These are phyloP conservation scores for Jaapia argillacea DNA, from an alignment of 768 basidiomycete species.

Conservation along the genomic window DNA sequence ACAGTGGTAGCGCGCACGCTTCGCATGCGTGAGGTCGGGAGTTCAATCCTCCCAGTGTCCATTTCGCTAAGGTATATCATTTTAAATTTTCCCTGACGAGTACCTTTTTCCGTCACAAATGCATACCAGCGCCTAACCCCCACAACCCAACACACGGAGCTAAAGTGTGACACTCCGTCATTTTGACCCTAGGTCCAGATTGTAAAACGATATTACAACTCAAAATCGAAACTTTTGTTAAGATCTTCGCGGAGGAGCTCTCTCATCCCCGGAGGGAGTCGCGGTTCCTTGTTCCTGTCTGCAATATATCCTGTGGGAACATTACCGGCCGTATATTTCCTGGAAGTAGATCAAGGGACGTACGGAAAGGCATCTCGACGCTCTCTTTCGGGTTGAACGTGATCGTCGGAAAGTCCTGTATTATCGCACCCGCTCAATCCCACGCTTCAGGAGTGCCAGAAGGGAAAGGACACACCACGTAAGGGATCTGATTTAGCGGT, in stretches of 20 bases:
- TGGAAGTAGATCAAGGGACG: conserved; percentile 19
- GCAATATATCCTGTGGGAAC: conserved; percentile 31
- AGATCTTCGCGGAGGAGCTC: conserved; percentile 79
- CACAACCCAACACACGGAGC: background rate
- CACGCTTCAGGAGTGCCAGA: background rate
- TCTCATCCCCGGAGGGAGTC: conserved; percentile 85
- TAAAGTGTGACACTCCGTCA: background rate
- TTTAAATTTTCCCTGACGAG: background rate
- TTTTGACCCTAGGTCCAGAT: background rate
- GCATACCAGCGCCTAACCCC: background rate
- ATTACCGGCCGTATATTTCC: background rate
- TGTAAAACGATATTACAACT: background rate
- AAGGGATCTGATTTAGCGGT: conserved; percentile 62
- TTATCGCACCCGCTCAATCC: background rate
- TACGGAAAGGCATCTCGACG: conserved; percentile 97
- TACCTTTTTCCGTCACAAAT: background rate
- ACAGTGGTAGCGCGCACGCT: conserved; percentile 14
- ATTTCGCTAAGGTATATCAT: conserved; percentile 4
- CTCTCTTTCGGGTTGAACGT: conserved; percentile 78
- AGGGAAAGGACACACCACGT: conserved; percentile 37
- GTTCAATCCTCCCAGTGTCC: conserved; percentile 11
- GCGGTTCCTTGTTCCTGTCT: conserved; percentile 43
- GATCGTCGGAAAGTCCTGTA: conserved; percentile 79
- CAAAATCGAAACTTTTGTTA: conserved; percentile 75
- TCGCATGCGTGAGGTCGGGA: conserved; percentile 14